Base-by-base conservation (phyloP, 306 rosid genomes). In the Corylus americana region DNA sequence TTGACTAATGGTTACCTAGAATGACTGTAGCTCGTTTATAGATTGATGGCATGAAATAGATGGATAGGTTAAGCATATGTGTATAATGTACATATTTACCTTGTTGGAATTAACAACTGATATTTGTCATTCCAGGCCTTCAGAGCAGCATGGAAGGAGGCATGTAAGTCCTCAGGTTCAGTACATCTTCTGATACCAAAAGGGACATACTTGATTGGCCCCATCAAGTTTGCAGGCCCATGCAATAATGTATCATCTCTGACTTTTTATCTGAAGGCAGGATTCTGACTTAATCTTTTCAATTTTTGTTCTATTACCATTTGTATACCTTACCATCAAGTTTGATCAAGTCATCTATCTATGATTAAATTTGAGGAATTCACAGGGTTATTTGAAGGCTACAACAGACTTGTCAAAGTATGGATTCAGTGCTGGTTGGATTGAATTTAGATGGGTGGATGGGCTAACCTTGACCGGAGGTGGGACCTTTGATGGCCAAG, bases 301-400 rank as follows among this genome's bases (percentile, higher is more conserved):
- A 9, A 9, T 5, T 53, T 76, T 49, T 0, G 3, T 44, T 39
- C 71, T 45, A 11, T 59, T n/a, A 29, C 22, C 5, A 9, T 39
- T 31, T 25, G 47, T 76, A 45, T 5, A 45, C 16, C 14, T 64
- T 17, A 35, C n/a, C 51, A 78, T 55, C 61, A 57, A 78, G 47
- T 11, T 29, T 67, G 72, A 22, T 47, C 4, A 37, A 42, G 35
- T 13, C 54, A 47, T 58, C 66, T 37, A 0, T 20, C 12, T 25
- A 13, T 20, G 3, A 44, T n/a, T 83, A 57, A 78, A 55, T 54
- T 75, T 48, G 27, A 59, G 68, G 63, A 69, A 71, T 31, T 37
- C 9, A 77, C 85, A 87, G 90, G 88, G 90, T 50, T 76, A 87
- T 70, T 67, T 85, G 87, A 87, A 85, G 81, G 90, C 88, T 50